Evolutionary conservation across 495 filamentous ascomycete species (phyloP).

Genomic region (Barbatosphaeria neglecta): DNA sequence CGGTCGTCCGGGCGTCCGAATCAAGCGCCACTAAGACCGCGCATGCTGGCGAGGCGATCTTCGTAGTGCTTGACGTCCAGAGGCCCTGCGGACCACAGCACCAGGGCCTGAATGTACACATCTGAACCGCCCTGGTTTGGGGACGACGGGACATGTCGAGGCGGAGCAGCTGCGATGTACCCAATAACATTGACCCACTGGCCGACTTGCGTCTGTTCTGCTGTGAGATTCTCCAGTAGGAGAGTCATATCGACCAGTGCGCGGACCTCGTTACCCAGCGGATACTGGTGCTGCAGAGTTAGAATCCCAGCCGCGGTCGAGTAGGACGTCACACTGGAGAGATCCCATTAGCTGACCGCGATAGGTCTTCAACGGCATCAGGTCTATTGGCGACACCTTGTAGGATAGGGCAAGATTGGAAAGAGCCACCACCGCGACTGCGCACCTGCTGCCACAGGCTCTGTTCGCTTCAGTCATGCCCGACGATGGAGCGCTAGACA

Average conservation of each 20-base stretch:
- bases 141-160: constrained; percentile 2
- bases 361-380: neutral
- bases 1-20: too few relatives aligned
- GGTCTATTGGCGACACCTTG: neutral
- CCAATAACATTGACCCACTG: constrained; percentile 87
- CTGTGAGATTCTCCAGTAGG: constrained; percentile 50
- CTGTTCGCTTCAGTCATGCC: neutral
- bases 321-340: constrained; percentile 58
- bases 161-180: constrained; percentile 44
- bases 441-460: neutral
- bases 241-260: constrained; percentile 60
- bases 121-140: constrained; percentile 1
- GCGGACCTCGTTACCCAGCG: constrained; percentile 25
- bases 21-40: neutral
- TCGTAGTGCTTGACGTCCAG: constrained; percentile 57
- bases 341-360: neutral
- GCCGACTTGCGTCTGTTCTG: constrained; percentile 58
- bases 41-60: constrained; percentile 15
- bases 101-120: constrained; percentile 48
- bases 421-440: neutral
- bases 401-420: neutral
- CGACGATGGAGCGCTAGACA: neutral
- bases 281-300: constrained; percentile 55
- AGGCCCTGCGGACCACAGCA: constrained; percentile 55
- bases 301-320: constrained; percentile 45